Conservation (phyloP, 1,284 basidiomycete species). For the Phellopilus nigrolimitatus region DNA sequence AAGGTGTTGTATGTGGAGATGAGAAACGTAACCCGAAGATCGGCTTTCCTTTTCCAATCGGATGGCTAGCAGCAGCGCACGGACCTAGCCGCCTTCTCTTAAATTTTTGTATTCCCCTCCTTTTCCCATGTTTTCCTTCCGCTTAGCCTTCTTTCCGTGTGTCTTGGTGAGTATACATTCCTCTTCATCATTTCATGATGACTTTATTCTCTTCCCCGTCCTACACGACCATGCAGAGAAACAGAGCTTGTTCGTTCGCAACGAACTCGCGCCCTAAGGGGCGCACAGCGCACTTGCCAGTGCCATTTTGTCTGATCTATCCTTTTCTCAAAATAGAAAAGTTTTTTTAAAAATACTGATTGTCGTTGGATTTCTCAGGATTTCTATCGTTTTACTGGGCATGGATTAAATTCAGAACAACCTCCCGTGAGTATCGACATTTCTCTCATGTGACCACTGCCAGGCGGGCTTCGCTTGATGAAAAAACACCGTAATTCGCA, state of each 20-base stretch:
- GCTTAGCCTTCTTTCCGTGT: slow-evolving; percentile 13
- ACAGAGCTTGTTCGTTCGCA: slow-evolving; percentile 69
- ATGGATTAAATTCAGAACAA: neutral
- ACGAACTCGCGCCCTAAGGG: slow-evolving; percentile 57
- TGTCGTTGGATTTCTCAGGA: slow-evolving; percentile 4
- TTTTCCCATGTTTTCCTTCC: slow-evolving; percentile 1
- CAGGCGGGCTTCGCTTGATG: slow-evolving; percentile 43
- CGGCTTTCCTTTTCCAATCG: neutral
- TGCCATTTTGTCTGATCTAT: slow-evolving; percentile 69
- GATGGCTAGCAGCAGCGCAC: slow-evolving; percentile 15
- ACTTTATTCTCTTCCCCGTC: slow-evolving; percentile 83
- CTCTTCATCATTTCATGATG: slow-evolving; percentile 41
- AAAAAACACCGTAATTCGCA: slow-evolving; percentile 66
- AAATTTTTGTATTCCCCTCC: slow-evolving; percentile 10
- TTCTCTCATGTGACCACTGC: slow-evolving; percentile 20
- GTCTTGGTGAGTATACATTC: slow-evolving; percentile 14
- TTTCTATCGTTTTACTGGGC: neutral
- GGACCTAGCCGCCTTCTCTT: slow-evolving; percentile 13
- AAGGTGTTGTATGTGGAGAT: neutral
- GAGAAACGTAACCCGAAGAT: slow-evolving; percentile 1
- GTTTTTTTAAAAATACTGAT: neutral
- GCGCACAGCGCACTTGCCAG: slow-evolving; percentile 76
- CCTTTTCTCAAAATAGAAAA: slow-evolving; percentile 10
- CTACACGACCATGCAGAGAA: slow-evolving; percentile 75
- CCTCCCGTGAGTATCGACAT: neutral